These are phyloP conservation scores for Kodamaea arcana DNA, from an alignment of 1,139 yeast genomes.

Conservation along the genomic window DNA sequence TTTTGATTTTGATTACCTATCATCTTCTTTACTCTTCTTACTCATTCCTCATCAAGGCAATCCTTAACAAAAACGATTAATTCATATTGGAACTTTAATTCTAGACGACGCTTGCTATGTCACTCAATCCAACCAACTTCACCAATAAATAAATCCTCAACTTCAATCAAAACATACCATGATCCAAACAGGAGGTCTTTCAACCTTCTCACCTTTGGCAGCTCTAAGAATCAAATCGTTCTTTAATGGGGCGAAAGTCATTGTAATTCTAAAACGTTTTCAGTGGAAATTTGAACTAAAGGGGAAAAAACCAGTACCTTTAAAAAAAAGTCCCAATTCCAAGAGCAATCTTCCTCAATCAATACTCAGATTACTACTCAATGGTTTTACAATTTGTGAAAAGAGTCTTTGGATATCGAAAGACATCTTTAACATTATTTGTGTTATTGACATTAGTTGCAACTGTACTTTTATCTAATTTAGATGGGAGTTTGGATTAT, in stretches of 20 bases:
- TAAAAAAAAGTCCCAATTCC: neutral
- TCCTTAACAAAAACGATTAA: no score
- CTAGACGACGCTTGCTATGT: no score
- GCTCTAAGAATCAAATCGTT: conserved; percentile 90
- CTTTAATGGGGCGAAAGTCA: conserved; percentile 61
- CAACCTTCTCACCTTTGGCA: conserved; percentile 78
- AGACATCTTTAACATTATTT: conserved; percentile 53
- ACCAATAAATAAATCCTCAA: no score
- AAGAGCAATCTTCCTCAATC: neutral
- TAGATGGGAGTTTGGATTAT: conserved; percentile 34
- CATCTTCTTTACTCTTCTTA: no score
- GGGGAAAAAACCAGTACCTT: no score
- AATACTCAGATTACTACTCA: neutral
- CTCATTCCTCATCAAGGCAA: no score
- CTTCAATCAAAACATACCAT: conserved; percentile 51
- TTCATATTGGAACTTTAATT: no score
- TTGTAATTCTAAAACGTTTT: neutral
- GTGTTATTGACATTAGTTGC: conserved; percentile 39
- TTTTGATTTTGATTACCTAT: no score
- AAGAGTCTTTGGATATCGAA: conserved; percentile 53
- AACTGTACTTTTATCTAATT: conserved; percentile 25
- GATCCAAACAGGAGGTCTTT: conserved; percentile 97
- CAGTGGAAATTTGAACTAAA: neutral
- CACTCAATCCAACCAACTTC: no score
- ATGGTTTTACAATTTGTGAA: conserved; percentile 26